Conservation (phyloP, 208 protist genomes). For the Wallacemonas sp. region DNA sequence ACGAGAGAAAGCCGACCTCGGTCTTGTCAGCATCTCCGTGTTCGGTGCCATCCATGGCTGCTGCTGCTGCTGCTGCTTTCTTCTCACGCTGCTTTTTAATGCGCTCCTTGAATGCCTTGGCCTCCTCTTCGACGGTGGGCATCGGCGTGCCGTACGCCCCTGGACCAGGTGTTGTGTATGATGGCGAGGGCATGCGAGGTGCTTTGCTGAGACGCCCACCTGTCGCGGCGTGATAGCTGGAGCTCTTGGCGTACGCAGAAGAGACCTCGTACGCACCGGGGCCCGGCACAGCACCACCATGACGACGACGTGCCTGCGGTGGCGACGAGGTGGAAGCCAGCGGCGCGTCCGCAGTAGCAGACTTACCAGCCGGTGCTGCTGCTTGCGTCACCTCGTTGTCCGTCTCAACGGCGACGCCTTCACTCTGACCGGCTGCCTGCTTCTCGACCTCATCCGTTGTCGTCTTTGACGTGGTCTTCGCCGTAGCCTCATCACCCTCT, state of each 20-base stretch:
- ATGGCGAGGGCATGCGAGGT: constrained; percentile 24
- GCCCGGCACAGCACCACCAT: constrained; percentile 36
- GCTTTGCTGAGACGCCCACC: constrained; percentile 25
- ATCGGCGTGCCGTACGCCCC: constrained; percentile 19
- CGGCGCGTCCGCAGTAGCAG: too few relatives aligned
- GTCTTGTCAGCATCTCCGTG: not conserved
- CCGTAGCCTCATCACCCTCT: constrained; percentile 1
- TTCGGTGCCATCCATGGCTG: not conserved
- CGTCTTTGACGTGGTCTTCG: not conserved
- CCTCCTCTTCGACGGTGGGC: constrained; percentile 3
- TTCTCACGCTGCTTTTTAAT: not conserved
- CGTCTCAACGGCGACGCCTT: not conserved
- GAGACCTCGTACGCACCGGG: constrained; percentile 66
- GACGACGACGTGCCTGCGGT: not conserved
- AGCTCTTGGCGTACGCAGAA: constrained; percentile 32
- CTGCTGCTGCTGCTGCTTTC: constrained; percentile 1
- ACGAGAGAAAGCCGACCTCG: constrained; percentile 10
- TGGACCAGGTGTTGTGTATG: constrained; percentile 21
- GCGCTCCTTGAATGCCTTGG: constrained; percentile 4
- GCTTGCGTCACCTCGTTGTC: too few relatives aligned
- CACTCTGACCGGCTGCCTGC: not conserved
- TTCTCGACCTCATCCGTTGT: not conserved
- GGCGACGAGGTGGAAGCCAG: too few relatives aligned
- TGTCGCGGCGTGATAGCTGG: constrained; percentile 7
- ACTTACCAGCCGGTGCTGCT: too few relatives aligned